phyloP scores from a whole-genome alignment of 2,329 filamentous ascomycete species.

The Phoma sp. region DNA sequence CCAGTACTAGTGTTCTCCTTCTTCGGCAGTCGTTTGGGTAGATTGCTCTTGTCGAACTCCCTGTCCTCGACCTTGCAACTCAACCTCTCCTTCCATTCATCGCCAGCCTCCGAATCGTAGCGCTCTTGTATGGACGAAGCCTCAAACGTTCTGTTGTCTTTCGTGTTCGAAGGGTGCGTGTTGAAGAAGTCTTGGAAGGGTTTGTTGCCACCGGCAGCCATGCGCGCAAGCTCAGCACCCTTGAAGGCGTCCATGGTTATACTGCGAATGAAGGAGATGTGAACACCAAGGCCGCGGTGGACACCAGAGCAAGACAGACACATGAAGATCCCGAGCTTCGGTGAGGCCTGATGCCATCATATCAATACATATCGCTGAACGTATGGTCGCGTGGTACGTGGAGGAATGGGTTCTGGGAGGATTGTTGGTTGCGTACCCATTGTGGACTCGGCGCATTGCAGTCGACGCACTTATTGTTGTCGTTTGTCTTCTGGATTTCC shows the following conservation, averaged over 20 bases:
- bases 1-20: conserved; percentile 36
- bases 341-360: conserved; percentile 64
- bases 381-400: conserved; percentile 11
- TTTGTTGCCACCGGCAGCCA: conserved; percentile 90
- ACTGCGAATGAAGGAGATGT: conserved; percentile 97
- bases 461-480: conserved; percentile 92
- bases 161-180: conserved; percentile 53
- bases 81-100: conserved; percentile 93
- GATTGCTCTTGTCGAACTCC: conserved; percentile 77
- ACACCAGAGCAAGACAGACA: conserved; percentile 95
- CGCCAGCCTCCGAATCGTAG: conserved; percentile 87
- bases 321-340: conserved; percentile 99
- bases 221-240: conserved; percentile 85
- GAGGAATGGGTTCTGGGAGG: background rate
- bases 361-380: conserved; percentile 23
- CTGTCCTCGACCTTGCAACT: conserved; percentile 85
- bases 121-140: conserved; percentile 88
- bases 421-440: conserved; percentile 70
- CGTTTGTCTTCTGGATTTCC: conserved; percentile 86
- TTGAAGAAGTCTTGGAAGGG: conserved; percentile 90
- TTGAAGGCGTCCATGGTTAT: conserved; percentile 99
- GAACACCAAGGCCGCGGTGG: conserved; percentile 92
- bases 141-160: conserved; percentile 69
- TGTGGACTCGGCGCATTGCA: conserved; percentile 95
- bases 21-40: conserved; percentile 58